Evolutionary conservation across 1,139 yeast species (phyloP).

Genomic region (Yamadazyma taylorii): DNA sequence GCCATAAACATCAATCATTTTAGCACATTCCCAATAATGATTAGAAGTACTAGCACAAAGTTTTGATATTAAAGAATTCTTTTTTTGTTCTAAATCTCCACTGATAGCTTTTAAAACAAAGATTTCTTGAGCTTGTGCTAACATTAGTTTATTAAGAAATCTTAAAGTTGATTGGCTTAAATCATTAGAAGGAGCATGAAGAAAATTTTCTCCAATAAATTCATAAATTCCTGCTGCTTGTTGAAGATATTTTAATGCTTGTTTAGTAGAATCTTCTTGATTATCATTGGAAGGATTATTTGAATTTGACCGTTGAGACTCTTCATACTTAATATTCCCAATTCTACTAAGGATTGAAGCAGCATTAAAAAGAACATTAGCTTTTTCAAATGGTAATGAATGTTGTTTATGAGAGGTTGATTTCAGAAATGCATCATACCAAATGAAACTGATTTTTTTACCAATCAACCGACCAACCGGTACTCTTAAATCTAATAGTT

Average conservation of each 20-base stretch:
- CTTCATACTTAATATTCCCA: constrained; percentile 51
- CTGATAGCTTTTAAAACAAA: constrained; percentile 66
- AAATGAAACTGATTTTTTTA: constrained; percentile 61
- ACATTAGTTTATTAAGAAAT: constrained; percentile 62
- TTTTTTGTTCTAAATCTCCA: constrained; percentile 45
- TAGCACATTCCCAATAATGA: constrained; percentile 52
- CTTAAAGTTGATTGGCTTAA: constrained; percentile 67
- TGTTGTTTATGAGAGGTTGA: constrained; percentile 42
- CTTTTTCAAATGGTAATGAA: constrained; percentile 85
- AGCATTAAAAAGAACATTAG: constrained; percentile 72
- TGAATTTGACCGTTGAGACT: constrained; percentile 42
- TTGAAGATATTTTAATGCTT: constrained; percentile 62
- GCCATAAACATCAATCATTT: constrained; percentile 25
- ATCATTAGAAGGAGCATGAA: constrained; percentile 88
- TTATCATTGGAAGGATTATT: constrained; percentile 20
- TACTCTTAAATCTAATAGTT: constrained; percentile 72
- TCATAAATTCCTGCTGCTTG: constrained; percentile 79
- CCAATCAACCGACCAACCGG: constrained; percentile 61
- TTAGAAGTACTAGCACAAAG: constrained; percentile 63
- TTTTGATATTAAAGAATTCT: constrained; percentile 70
- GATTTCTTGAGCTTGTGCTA: constrained; percentile 89
- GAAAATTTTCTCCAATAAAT: constrained; percentile 74
- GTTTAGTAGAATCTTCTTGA: constrained; percentile 49
- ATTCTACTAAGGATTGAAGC: constrained; percentile 40
- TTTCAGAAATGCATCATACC: constrained; percentile 73